Evolutionary conservation across 345 rosid species (phyloP), one percentile per base, ranked within the genome.

Genomic region (Camelina sativa): DNA sequence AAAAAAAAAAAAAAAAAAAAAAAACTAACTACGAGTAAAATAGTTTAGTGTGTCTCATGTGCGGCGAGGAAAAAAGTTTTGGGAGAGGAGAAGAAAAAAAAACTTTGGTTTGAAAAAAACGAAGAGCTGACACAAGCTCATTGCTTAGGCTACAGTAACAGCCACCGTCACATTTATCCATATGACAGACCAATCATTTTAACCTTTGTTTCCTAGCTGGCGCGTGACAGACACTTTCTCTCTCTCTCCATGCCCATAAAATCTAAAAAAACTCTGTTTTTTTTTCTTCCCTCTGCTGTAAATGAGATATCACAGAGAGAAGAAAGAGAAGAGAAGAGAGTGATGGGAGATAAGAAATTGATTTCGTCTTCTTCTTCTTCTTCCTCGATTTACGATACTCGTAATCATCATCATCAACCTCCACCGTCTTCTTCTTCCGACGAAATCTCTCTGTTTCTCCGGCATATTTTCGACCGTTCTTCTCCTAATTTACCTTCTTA

Each of bases 401-500:
- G 64, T 34, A 65, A 46, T 46, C 35, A 12, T 15, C 16, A 58
- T 55, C 79, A 62, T 17, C 38, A 19, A 15, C 82, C 28, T 25
- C 28, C 28, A 25, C 28, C 28, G 28, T 25, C 73, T 34, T 76
- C 73, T 60, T 64, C 84, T 20, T 76, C 90, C 11, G 90, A 90
- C 74, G 93, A 92, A 15, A 82, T 90, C 70, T 88, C 98, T 57
- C 76, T 66, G 76, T 84, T 90, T 69, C 88, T 92, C 62, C 84
- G 82, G 25, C 95, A 88, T 62, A 80, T 90, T 79, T 78, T 88
- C 37, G 83, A 74, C 76, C 88, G 86, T 65, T 87, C 96, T 54
- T 80, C 92, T 17, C 64, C 88, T 15, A 28, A 28, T 28, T 38
- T 84, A 64, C n/a, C 84, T 4, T 37, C 86, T 62, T 66, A 82